Percentiles rank a stretch among this genome's conserved stretches.
Evolutionary conservation across 2,329 filamentous ascomycete genomes (phyloP).

Genomic region (Pseudogymnoascus sp.): DNA sequence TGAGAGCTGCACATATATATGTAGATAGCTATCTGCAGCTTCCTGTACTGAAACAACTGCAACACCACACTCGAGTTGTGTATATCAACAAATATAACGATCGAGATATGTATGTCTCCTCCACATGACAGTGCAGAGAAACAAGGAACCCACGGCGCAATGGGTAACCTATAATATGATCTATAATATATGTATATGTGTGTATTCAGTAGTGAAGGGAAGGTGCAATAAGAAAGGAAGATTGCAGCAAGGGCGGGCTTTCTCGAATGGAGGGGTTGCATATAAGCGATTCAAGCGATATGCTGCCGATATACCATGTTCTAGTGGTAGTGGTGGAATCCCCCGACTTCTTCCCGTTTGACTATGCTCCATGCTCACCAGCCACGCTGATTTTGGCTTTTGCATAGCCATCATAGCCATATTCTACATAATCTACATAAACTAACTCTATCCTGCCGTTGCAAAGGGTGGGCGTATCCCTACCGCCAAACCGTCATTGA

Average conservation of each 20-base stretch:
- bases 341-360: neutral
- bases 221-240: constrained; percentile 7
- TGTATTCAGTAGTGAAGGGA: neutral
- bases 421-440: neutral
- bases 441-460: neutral
- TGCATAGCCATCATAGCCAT: neutral
- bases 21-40: neutral
- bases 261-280: constrained; percentile 2
- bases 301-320: neutral
- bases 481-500: neutral
- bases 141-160: constrained; percentile 1
- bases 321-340: neutral
- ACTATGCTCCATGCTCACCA: neutral
- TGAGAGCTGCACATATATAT: neutral
- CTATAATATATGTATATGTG: neutral
- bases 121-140: neutral
- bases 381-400: constrained; percentile 1
- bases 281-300: constrained; percentile 5
- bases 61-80: neutral
- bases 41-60: neutral
- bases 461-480: neutral
- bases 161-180: neutral
- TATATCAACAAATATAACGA: constrained; percentile 3
- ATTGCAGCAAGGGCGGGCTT: neutral
- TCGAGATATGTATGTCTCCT: neutral